Evolutionary conservation across 2,329 filamentous ascomycete species (phyloP), one percentile per base, ranked within the genome.

Genomic region (Trichoderma sp.): DNA sequence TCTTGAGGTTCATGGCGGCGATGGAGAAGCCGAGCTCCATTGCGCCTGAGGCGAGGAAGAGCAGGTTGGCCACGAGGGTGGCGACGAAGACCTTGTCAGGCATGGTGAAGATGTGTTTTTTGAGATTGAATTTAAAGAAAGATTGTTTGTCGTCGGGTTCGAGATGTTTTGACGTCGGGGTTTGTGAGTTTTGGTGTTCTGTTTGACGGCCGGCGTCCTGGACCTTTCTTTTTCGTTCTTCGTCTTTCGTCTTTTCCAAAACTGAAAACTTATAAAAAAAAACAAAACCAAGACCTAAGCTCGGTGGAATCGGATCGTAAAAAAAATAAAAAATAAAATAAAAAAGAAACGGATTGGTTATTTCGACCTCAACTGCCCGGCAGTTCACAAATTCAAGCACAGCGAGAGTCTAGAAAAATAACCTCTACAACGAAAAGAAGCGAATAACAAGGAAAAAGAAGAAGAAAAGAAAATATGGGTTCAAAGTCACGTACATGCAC

Each of bases 21-120:
- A 91, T 81, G 71, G 86, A 88, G 82, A 91, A 91, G 75, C 85
- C 88, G 76, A 91, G 83, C 81, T 89, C 86, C 80, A 91, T 82
- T 78, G 87, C 85, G 74, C 89, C 89, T 76, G 88, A 88, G 74
- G 84, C 80, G 78, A 88, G 85, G 82, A 91, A 91, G 78, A 91
- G 81, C 74, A 84, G 77, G 81, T 90, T 88, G 80, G 85, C 82
- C 77, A 81, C 82, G 77, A 89, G 80, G 75, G 89, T 88, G 78
- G 87, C 83, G 77, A 86, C 78, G 76, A 90, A 86, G 77, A 91
- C 85, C 78, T 88, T 89, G 86, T 89, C 90, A 75, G 85, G 86
- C 89, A 91, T 91, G 27, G 27, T 27, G 27, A 27, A 27, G 29
- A 29, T 29, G 29, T 8, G 29, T 29, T 29, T 29, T 29, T 7